Base-by-base conservation (phyloP, 495 filamentous ascomycete genomes). In the Aspergillus cavernicola region DNA sequence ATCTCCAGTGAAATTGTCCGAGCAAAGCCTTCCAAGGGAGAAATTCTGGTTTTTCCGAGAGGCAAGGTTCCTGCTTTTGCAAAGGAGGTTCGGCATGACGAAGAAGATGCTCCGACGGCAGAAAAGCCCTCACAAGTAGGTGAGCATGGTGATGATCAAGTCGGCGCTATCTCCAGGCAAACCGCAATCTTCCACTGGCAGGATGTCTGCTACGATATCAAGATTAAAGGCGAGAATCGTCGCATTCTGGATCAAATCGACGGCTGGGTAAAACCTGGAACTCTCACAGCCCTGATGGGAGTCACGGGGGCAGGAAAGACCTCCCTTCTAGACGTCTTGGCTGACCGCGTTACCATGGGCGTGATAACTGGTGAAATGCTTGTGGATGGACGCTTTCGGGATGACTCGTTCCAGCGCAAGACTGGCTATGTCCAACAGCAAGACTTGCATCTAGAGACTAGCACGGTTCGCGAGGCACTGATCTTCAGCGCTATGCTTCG, bases 341-440 rank as follows among this genome's bases (percentile, higher is more conserved):
- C 90, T 26, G 84, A 85, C 53, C 83, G 91, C 64, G 89, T 86
- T 28, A 87, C 86, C 0, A 90, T 91, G 81, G 91, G 91, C 57
- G 85, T 95, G 10, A 86, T 96, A 43, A 85, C 81, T 15, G 91
- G 91, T 20, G 84, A 92, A 47, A 91, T 92, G 83, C 72, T 92
- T 2, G 88, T 96, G 5, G 87, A 95, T 59, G 91, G 89, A 2
- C 77, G 75, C 20, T 83, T 77, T 35, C 80, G 86, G 7, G 88
- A 93, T 61, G 72, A 77, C 15, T 90, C 87, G 0, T 96, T 96
- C 75, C 89, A 92, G 59, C 84, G 91, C 31, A 92, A 92, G 70
- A 95, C 90, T 2, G 91, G 91, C 12, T 97, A 96, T 61, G 91
- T 91, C 12, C 88, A 97, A 60, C 92, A 97, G 65, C 90, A 95